Evolutionary conservation across 768 basidiomycete species (phyloP).

Genomic region (Suillus bovinus): DNA sequence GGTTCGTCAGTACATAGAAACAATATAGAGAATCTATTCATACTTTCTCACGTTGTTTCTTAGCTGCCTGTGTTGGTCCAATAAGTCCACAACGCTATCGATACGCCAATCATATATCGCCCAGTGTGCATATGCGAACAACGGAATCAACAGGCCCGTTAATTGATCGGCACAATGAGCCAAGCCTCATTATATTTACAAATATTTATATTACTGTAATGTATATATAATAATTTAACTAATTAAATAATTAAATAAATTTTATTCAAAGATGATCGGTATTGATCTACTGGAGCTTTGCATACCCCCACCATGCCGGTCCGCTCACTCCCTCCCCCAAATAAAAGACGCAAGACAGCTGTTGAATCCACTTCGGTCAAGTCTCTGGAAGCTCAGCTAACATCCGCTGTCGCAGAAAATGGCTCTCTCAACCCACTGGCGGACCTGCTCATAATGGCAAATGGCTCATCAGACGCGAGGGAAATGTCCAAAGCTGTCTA

Average conservation of each 20-base stretch:
- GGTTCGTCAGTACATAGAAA: too few relatives aligned
- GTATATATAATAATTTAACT: neutral
- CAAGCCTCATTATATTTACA: neutral
- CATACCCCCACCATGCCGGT: slow-evolving; percentile 26
- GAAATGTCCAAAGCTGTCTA: slow-evolving; percentile 76
- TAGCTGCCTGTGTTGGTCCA: neutral
- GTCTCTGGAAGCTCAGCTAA: slow-evolving; percentile 56
- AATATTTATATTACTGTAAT: neutral
- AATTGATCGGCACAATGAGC: neutral
- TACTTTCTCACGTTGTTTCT: neutral
- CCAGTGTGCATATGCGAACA: neutral
- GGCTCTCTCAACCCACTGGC: slow-evolving; percentile 75
- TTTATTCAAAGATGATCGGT: neutral
- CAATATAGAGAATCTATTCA: too few relatives aligned
- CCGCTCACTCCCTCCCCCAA: slow-evolving; percentile 51
- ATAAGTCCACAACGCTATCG: neutral
- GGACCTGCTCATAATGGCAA: slow-evolving; percentile 66
- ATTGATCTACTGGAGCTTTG: neutral
- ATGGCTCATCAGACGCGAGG: slow-evolving; percentile 47
- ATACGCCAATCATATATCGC: neutral
- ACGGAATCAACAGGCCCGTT: neutral
- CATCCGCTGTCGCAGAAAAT: slow-evolving; percentile 50
- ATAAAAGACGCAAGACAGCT: slow-evolving; percentile 51
- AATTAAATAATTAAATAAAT: neutral
- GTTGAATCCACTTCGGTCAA: slow-evolving; percentile 32